Percentiles rank a stretch among this genome's conserved stretches.
Evolutionary conservation across 352 stramenopile species (phyloP).

Genomic region (Peronospora destructor): DNA sequence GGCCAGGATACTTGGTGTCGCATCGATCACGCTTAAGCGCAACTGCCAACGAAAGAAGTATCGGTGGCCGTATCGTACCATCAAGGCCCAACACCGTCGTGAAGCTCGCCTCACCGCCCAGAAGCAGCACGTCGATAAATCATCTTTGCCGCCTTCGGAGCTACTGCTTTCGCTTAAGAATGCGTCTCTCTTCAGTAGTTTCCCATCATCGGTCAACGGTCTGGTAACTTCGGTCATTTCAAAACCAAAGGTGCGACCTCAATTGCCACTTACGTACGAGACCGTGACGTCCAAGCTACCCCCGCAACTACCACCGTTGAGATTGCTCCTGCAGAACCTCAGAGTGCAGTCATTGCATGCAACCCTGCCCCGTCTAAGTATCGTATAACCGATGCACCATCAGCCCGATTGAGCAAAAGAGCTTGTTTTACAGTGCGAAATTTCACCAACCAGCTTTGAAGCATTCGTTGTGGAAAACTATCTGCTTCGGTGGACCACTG

Average conservation of each 20-base stretch:
- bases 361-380: background rate
- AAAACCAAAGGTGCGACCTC: background rate
- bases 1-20: slow-evolving; percentile 31
- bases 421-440: slow-evolving; percentile 2
- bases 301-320: slow-evolving; percentile 14
- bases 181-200: background rate
- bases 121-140: background rate
- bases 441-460: slow-evolving; percentile 4
- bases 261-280: slow-evolving; percentile 1
- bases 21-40: slow-evolving; percentile 62
- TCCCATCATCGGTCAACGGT: slow-evolving; percentile 14
- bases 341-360: background rate
- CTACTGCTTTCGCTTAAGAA: slow-evolving; percentile 16
- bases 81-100: slow-evolving; percentile 34
- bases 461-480: background rate
- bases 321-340: slow-evolving; percentile 8
- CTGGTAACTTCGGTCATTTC: background rate
- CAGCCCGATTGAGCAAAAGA: slow-evolving; percentile 5
- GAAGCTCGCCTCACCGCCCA: slow-evolving; percentile 11
- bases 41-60: slow-evolving; percentile 42
- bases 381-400: background rate
- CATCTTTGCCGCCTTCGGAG: slow-evolving; percentile 2
- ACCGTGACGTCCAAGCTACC: background rate
- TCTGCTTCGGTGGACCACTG: background rate
- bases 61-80: slow-evolving; percentile 42